Base-by-base conservation (phyloP, 2,329 filamentous ascomycete species). In the Botrytis byssoidea region DNA sequence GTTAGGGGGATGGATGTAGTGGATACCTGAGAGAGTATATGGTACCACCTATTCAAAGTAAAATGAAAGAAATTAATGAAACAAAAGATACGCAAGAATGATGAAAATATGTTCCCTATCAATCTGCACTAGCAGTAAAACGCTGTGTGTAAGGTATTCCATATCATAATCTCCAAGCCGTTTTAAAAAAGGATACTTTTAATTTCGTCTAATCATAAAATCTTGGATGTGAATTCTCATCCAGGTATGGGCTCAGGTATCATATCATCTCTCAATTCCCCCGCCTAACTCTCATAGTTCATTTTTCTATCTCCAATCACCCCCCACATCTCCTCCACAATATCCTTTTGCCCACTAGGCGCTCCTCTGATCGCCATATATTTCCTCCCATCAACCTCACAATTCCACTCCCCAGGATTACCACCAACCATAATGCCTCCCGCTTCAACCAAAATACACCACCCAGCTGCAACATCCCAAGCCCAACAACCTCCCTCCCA, bases 401-500 rank as follows among this genome's bases (percentile, higher is more conserved):
- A 84, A n/a, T 88, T 82, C 92, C 92, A 95, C 72, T 88, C 87
- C 0, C 92, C 92, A 0, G 91, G 90, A 80, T 95, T 94, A 7
- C 90, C 92, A 80, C 91, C 87, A 12, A 87, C 91, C 85, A 95
- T 89, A 70, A 88, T 84, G 0, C 93, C 93, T 0, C 93, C 93
- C 0, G 92, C 91, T 84, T 95, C 93, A 44, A 84, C 83, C 40
- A 95, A 83, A 74, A 95, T 91, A 74, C 91, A 89, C 93, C 92
- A 95, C 0, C 90, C 93, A 8, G 93, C 93, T 80, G 91, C 93
- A 3, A 95, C 93, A 81, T 95, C 93, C 93, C 93, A 95, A 2
- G 92, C 92, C 88, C 92, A 95, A 82, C 92, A 94, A 0, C 93
- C 93, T 55, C 91, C 92, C 83, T 95, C 93, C 93, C 93, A 95